Conservation (phyloP, 2,329 filamentous ascomycete species). For the Aspergillus quadricinctus region DNA sequence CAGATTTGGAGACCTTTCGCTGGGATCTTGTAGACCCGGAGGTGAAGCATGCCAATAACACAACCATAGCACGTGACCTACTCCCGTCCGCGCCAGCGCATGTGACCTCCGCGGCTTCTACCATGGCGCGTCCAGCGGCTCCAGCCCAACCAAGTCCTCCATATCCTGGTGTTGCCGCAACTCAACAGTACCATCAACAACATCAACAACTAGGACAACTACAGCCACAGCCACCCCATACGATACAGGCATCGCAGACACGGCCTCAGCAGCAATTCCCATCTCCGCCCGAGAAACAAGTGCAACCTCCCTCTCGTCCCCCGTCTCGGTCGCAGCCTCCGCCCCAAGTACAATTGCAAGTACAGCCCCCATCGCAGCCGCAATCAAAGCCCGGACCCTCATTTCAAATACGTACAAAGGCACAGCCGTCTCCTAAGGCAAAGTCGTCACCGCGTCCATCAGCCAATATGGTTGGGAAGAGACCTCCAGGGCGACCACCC, state of each 20-base stretch:
- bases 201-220: conserved; percentile 1
- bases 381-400: not conserved
- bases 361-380: not conserved
- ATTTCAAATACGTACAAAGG: not conserved
- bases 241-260: not conserved
- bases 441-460: not conserved
- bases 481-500: conserved; percentile 17
- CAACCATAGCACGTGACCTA: conserved; percentile 10
- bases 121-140: not conserved
- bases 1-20: conserved; percentile 55
- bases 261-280: not conserved
- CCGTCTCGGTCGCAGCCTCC: not conserved
- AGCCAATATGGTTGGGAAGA: conserved; percentile 11
- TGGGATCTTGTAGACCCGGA: conserved; percentile 56
- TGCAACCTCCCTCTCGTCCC: not conserved
- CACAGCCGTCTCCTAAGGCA: conserved; percentile 1
- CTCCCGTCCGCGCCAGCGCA: not conserved
- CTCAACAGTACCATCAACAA: not conserved
- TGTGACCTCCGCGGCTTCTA: not conserved
- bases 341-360: not conserved
- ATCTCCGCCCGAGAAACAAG: not conserved
- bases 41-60: not conserved
- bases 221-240: not conserved
- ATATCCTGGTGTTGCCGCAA: not conserved
- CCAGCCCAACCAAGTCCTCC: not conserved